Conservation (phyloP, 1,284 basidiomycete genomes). For the Sporisorium sorghi region DNA sequence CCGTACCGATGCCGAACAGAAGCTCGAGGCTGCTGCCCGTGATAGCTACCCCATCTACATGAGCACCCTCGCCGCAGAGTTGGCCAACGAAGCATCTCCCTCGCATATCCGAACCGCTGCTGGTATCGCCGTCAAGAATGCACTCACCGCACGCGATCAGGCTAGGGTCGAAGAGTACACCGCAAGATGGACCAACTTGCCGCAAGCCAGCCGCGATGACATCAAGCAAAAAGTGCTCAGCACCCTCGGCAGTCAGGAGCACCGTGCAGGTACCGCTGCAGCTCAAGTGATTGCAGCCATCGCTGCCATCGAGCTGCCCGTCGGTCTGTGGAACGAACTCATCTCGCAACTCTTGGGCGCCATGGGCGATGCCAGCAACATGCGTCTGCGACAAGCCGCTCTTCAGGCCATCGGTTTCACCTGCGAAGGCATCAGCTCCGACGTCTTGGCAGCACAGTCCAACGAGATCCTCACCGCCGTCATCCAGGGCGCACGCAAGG, state of each 20-base stretch:
- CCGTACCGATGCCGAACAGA: conserved; percentile 65
- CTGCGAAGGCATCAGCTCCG: conserved; percentile 84
- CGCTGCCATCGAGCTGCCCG: conserved; percentile 90
- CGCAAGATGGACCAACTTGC: conserved; percentile 79
- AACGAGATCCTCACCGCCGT: conserved; percentile 99
- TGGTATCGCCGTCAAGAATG: conserved; percentile 96
- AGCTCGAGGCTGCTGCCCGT: conserved; percentile 64
- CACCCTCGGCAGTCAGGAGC: conserved; percentile 80
- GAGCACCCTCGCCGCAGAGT: conserved; percentile 62
- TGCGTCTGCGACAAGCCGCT: conserved; percentile 85
- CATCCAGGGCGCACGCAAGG: conserved; percentile 96
- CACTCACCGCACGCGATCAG: conserved; percentile 84
- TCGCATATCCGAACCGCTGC: conserved; percentile 89
- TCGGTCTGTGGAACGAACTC: conserved; percentile 87
- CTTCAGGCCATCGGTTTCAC: conserved; percentile 96
- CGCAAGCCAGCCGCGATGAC: conserved; percentile 78
- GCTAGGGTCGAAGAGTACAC: conserved; percentile 72
- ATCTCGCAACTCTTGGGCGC: conserved; percentile 89
- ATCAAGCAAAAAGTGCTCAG: conserved; percentile 89
- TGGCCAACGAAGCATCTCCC: conserved; percentile 59
- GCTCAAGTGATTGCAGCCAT: conserved; percentile 94
- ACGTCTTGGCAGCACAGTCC: conserved; percentile 85
- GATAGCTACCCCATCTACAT: conserved; percentile 67
- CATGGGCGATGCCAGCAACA: conserved; percentile 82
- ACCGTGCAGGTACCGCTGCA: conserved; percentile 84